Conservation (phyloP, 2,329 filamentous ascomycete genomes). For the Alternaria gansuensis region DNA sequence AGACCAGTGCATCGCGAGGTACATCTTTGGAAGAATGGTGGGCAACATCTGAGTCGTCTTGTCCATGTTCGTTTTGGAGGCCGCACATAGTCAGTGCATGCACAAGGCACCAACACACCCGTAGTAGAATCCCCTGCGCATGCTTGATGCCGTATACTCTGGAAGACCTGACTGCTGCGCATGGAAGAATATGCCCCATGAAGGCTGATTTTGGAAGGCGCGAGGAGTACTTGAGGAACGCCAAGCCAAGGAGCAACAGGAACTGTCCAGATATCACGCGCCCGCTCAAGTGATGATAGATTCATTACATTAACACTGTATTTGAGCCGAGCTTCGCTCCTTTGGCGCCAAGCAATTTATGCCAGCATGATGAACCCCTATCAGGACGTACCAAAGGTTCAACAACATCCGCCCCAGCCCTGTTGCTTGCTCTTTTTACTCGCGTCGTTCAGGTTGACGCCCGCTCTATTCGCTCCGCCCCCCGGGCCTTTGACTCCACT, state of each 20-base stretch:
- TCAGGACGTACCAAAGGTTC: conserved; percentile 2
- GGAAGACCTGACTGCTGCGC: no score
- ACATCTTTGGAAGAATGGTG: no score
- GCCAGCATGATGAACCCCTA: not conserved
- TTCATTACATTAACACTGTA: conserved; percentile 14
- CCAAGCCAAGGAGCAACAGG: not conserved
- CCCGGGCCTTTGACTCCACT: conserved; percentile 83
- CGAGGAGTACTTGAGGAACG: not conserved
- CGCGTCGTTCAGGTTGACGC: conserved; percentile 56
- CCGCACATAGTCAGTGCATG: no score
- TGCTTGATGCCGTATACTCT: no score
- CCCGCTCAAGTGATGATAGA: not conserved
- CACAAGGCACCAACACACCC: not conserved
- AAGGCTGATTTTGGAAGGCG: not conserved
- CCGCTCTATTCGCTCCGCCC: conserved; percentile 55
- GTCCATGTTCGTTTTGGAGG: no score
- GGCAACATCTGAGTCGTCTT: no score
- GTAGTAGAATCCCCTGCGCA: no score
- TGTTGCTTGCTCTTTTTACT: conserved; percentile 46
- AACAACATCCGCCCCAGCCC: conserved; percentile 49
- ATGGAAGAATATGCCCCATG: no score
- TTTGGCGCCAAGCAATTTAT: not conserved
- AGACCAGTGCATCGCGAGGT: no score
- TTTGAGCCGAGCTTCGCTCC: not conserved
- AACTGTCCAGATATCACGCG: not conserved